Conservation (phyloP, 805 yeast species). For the Suhomyces tanzawaensis region DNA sequence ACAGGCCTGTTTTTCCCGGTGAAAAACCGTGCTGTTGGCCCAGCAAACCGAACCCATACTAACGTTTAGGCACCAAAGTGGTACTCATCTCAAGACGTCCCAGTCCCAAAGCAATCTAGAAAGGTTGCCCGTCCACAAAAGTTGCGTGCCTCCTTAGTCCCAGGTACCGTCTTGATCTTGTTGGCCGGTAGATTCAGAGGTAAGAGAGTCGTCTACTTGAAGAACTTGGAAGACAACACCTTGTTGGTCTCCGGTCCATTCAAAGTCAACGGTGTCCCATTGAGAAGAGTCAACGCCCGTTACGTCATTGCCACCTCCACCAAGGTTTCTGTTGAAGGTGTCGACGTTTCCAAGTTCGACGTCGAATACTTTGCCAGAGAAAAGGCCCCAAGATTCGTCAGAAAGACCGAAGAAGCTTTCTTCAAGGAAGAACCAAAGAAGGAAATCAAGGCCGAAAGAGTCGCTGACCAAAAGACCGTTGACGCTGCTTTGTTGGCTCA, state of each 20-base stretch:
- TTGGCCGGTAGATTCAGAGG: constrained; percentile 99
- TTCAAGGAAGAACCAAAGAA: constrained; percentile 73
- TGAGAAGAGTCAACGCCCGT: constrained; percentile 98
- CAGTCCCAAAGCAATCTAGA: constrained; percentile 86
- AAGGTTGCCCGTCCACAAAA: constrained; percentile 90
- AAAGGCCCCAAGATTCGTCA: constrained; percentile 75
- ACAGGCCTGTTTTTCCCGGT: neutral
- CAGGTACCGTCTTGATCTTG: constrained; percentile 96
- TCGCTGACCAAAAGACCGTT: constrained; percentile 93
- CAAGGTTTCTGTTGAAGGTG: constrained; percentile 72
- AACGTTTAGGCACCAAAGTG: constrained; percentile 72
- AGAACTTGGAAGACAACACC: constrained; percentile 96
- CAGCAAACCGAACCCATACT: constrained; percentile 12
- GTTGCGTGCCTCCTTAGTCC: constrained; percentile 92
- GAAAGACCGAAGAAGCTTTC: constrained; percentile 92
- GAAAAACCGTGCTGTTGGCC: neutral
- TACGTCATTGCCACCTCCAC: constrained; percentile 99
- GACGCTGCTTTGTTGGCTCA: constrained; percentile 90
- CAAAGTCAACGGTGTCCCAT: constrained; percentile 99
- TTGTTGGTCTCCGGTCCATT: constrained; percentile 97
- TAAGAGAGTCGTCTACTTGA: constrained; percentile 98
- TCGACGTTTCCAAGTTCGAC: constrained; percentile 87
- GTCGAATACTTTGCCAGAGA: constrained; percentile 97
- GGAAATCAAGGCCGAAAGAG: constrained; percentile 88
- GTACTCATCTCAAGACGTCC: constrained; percentile 91